Conservation (phyloP, 176 grass and related monocot genomes). For the Musa itinerans region DNA sequence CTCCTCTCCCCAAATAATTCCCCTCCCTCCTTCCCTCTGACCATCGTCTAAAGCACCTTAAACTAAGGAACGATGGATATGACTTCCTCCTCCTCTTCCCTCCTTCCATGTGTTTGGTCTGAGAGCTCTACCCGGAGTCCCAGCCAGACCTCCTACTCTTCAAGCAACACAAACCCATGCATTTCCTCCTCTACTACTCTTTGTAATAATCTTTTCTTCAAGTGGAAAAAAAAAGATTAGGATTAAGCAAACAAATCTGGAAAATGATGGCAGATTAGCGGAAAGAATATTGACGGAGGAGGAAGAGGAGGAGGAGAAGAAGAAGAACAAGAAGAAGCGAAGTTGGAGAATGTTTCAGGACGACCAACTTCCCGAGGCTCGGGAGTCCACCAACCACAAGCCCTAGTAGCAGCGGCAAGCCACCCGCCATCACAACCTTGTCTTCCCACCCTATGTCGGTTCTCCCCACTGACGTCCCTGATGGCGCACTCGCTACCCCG, state of each 20-base stretch:
- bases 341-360: constrained; percentile 13
- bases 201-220: not conserved
- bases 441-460: constrained; percentile 32
- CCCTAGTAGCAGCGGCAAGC: constrained; percentile 29
- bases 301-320: not conserved
- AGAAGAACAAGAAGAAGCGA: no score
- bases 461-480: constrained; percentile 29
- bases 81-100: no score
- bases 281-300: no score
- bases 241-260: no score
- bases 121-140: not conserved
- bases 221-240: no score
- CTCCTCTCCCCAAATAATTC: no score
- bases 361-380: constrained; percentile 28
- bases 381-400: constrained; percentile 54
- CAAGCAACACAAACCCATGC: not conserved
- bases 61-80: not conserved
- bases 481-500: constrained; percentile 27
- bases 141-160: constrained; percentile 18
- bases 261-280: no score
- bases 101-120: constrained; percentile 17
- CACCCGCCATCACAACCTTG: constrained; percentile 31
- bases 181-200: no score
- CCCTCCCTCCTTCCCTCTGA: no score
- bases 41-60: not conserved